Base-by-base conservation (phyloP, 2,329 filamentous ascomycete species). In the Colletotrichum acutatum region DNA sequence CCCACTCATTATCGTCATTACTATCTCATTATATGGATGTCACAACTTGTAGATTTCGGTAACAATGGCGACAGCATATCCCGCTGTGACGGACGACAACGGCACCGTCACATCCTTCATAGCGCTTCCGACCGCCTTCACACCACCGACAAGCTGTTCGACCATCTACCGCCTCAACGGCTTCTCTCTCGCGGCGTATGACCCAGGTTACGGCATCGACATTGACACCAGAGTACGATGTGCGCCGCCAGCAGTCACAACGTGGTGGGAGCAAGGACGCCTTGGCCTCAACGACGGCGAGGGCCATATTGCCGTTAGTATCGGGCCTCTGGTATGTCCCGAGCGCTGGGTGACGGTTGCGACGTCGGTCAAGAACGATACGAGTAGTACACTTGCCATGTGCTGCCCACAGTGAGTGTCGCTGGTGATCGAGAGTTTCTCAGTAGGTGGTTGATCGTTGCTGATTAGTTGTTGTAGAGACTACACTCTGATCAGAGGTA, bases 191-290 rank as follows among this genome's bases (percentile, higher is more conserved):
- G 66, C 56, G 2, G 66, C 66, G 2, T 63, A 63, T n/a, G 49
- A 68, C 14, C 66, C 66, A 42, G 58, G 66, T 2, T 68, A 63
- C 19, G 66, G 58, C 5, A 32, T 63, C 16, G 49, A 56, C 22
- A 56, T 64, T 14, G 30, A 64, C 30, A 42, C 61, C 14, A 63
- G 66, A 63, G 66, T 68, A 5, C 32, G 49, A 16, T 68, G 66
- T n/a, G 66, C 59, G 11, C 66, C 66, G 5, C 49, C 32, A 32
- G 58, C 66, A 16, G 66, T 68, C 14, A 63, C 58, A 26, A 63
- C 66, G 30, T 68, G 58, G 66, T 57, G 58, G 66, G 66, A 68
- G 32, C 66, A 63, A 42, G 34, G 66, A 19, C 58, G 66, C 14
- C 24, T 68, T 14, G 66, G 66, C 22, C n/a, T 56, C 32, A 63